Conservation (phyloP, 129 eudicot species). For the Cynara cardunculus region DNA sequence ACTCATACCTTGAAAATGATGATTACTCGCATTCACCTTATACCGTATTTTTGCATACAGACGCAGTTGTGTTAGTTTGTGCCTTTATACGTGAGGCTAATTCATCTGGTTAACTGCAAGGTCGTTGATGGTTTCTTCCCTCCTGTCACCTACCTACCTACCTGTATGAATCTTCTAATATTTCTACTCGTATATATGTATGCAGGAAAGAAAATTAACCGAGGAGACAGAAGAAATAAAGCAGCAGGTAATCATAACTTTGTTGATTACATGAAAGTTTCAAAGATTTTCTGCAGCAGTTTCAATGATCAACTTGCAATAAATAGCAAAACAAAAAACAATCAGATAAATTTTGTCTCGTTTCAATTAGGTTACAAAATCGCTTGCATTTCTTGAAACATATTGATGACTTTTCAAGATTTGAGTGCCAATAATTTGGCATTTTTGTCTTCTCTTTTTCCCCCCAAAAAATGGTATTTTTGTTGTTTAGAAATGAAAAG, state of each 20-base stretch:
- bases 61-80: not conserved
- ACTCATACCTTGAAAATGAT: not conserved
- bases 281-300: not conserved
- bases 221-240: not conserved
- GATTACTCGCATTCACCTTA: no score
- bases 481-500: not conserved
- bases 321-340: no score
- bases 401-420: not conserved
- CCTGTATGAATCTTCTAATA: not conserved
- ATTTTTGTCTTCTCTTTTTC: no score
- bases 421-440: not conserved
- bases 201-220: not conserved
- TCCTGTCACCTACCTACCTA: not conserved
- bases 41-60: not conserved
- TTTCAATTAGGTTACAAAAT: no score
- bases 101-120: not conserved
- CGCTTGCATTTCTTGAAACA: not conserved
- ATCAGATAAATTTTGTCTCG: no score
- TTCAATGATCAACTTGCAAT: not conserved
- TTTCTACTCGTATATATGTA: not conserved
- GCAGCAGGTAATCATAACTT: slow-evolving; percentile 1
- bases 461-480: no score
- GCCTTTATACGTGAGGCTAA: not conserved
- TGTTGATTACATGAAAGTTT: not conserved
- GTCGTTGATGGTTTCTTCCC: not conserved